These are phyloP conservation scores for Kalaharituber pfeilii DNA, from an alignment of 2,329 filamentous ascomycete genomes.

Conservation along the genomic window DNA sequence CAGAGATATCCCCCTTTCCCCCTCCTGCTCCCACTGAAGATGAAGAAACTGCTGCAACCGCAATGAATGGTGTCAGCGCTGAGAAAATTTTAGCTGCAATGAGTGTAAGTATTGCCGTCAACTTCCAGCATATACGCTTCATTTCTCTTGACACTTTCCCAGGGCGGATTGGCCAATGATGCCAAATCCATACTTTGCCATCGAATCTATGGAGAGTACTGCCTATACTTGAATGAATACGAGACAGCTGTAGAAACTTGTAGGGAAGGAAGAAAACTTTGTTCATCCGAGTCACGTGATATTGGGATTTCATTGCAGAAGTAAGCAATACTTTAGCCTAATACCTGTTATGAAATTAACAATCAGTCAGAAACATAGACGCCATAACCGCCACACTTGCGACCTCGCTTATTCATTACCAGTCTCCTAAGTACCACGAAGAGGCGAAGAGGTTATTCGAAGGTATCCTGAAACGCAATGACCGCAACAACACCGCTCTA, in stretches of 20 bases:
- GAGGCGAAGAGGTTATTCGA: conserved; percentile 82
- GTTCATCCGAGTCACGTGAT: conserved; percentile 43
- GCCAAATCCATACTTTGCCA: conserved; percentile 60
- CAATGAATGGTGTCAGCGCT: conserved; percentile 10
- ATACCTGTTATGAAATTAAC: background rate
- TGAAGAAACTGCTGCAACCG: background rate
- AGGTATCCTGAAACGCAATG: conserved; percentile 56
- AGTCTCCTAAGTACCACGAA: conserved; percentile 72
- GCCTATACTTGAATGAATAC: conserved; percentile 68
- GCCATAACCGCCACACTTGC: conserved; percentile 60
- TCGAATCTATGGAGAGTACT: conserved; percentile 67
- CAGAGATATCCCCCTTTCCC: conserved; percentile 68
- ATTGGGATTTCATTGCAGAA: conserved; percentile 46
- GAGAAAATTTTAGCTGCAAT: conserved; percentile 18
- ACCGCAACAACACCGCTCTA: conserved; percentile 59
- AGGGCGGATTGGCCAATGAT: conserved; percentile 33
- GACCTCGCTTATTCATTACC: conserved; percentile 77
- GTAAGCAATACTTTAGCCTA: conserved; percentile 6
- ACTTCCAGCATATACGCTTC: too few relatives aligned
- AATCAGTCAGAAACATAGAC: conserved; percentile 44
- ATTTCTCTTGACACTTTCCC: background rate
- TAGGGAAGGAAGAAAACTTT: conserved; percentile 50
- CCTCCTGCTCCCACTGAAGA: conserved; percentile 8
- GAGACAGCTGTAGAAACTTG: conserved; percentile 64
- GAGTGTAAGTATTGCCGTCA: conserved; percentile 13